phyloP scores from a whole-genome alignment of 2,329 filamentous ascomycete genomes.

The Sclerotinia minor region DNA sequence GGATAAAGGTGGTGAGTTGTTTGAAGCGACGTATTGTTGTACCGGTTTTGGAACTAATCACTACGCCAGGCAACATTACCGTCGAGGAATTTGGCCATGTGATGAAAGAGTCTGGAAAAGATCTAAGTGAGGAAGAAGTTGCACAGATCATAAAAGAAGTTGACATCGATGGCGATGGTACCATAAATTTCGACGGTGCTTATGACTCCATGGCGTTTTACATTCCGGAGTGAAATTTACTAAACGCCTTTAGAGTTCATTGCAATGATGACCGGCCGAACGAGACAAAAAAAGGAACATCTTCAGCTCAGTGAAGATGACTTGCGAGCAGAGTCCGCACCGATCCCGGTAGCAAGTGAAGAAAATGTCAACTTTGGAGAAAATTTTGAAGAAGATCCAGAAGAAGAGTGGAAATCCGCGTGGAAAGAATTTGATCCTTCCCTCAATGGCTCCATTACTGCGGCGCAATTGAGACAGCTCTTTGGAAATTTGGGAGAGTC shows the following conservation, averaged over 20 bases:
- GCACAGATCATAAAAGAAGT: slow-evolving; percentile 69
- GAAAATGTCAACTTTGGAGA: slow-evolving; percentile 33
- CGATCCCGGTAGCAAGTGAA: not conserved
- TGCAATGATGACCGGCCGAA: slow-evolving; percentile 47
- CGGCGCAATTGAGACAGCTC: slow-evolving; percentile 43
- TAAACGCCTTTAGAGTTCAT: slow-evolving; percentile 43
- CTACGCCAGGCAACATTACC: slow-evolving; percentile 21
- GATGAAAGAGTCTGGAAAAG: slow-evolving; percentile 24
- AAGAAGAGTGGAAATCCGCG: slow-evolving; percentile 41
- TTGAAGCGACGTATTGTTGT: not conserved
- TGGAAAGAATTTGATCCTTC: slow-evolving; percentile 44
- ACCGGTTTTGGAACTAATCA: not conserved
- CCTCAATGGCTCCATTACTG: slow-evolving; percentile 42
- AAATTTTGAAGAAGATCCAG: slow-evolving; percentile 27
- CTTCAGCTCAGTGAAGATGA: not conserved
- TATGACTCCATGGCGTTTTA: not conserved
- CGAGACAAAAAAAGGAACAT: slow-evolving; percentile 29
- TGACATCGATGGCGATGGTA: slow-evolving; percentile 64
- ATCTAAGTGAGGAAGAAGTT: slow-evolving; percentile 47
- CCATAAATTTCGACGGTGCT: slow-evolving; percentile 62
- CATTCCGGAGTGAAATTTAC: not conserved
- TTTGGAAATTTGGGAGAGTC: slow-evolving; percentile 41
- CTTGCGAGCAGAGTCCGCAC: not conserved
- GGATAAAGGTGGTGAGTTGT: slow-evolving; percentile 21
- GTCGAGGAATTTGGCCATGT: slow-evolving; percentile 26